These are phyloP conservation scores for Phytomonas sp. DNA, from an alignment of 208 protist genomes.

Conservation along the genomic window DNA sequence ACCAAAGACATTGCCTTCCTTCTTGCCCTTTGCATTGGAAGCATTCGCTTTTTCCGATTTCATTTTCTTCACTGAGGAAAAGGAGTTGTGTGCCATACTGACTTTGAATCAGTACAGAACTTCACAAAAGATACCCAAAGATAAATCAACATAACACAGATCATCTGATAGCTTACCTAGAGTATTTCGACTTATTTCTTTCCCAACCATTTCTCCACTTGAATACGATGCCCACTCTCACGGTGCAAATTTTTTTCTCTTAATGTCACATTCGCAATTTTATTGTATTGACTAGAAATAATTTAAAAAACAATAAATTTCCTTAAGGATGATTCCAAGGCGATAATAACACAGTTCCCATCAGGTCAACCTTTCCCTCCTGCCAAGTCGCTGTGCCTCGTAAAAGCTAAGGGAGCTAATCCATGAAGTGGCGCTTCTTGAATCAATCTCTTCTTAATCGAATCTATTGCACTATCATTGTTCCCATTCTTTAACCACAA, in stretches of 20 bases:
- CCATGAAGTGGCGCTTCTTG: slow-evolving; percentile 26
- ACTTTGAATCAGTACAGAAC: neutral
- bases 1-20: slow-evolving; percentile 4
- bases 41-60: neutral
- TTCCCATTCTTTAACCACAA: slow-evolving; percentile 59
- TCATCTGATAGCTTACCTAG: neutral
- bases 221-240: neutral
- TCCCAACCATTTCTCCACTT: neutral
- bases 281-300: neutral
- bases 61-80: neutral
- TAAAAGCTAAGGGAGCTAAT: slow-evolving; percentile 37
- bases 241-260: neutral
- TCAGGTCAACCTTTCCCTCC: neutral
- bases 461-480: slow-evolving; percentile 34
- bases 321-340: neutral
- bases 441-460: slow-evolving; percentile 30
- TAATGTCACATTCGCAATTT: neutral
- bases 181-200: neutral
- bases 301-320: neutral
- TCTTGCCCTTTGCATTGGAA: neutral
- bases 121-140: neutral
- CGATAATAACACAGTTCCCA: neutral
- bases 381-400: slow-evolving; percentile 48
- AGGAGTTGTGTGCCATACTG: neutral
- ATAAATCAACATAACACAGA: neutral